Evolutionary conservation across 345 rosid genomes (phyloP), one percentile per base, ranked within the genome.

Genomic region (Hibiscus tridactylites): DNA sequence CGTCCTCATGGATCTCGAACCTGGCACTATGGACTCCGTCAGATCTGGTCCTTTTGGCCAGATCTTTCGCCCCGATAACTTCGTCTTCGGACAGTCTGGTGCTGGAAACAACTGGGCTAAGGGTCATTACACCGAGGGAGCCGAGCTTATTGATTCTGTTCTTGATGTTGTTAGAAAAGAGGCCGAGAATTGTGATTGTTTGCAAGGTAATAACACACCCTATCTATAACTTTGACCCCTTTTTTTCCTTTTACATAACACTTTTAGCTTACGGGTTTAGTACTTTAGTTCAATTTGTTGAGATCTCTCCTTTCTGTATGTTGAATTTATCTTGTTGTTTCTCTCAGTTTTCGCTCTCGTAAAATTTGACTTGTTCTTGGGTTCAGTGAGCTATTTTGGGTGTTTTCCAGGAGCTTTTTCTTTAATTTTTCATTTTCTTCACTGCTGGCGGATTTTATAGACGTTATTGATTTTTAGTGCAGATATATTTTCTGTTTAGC

Each of bases 81-180:
- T 71, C 37, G 65, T 71, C 10, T 71, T 71, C 15, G 73, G 73
- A 9, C 73, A 71, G 39, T 71, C 73, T 21, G 73, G 65, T 35
- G 73, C 73, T 19, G 65, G 73, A 3, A 70, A 54, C 62, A 69
- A 69, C 49, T 69, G 61, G 72, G 72, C 53, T 28, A 70, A 54
- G 62, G 73, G 73, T 19, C 73, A 71, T 21, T 71, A 71, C 29
- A 71, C 73, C 4, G 73, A 71, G 65, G 65, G 73, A 10, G 73
- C 73, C 7, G 65, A 71, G 39, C 73, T 60, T 1, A 71, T 71
- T 44, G 74, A 60, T 44, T 59, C 74, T 26, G 74, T 59, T 60
- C 74, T 71, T n/a, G 74, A 71, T 33, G 58, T 71, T 42, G 67
- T 71, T 7, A 28, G 74, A 6, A 71, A 71, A 19, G 74, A 71